A percentile compares a stretch with the other conserved stretches of the same genome.
These are phyloP conservation scores for Helicostylum pulchrum DNA, from an alignment of 192 early-diverging fungal genomes.

Conservation along the genomic window DNA sequence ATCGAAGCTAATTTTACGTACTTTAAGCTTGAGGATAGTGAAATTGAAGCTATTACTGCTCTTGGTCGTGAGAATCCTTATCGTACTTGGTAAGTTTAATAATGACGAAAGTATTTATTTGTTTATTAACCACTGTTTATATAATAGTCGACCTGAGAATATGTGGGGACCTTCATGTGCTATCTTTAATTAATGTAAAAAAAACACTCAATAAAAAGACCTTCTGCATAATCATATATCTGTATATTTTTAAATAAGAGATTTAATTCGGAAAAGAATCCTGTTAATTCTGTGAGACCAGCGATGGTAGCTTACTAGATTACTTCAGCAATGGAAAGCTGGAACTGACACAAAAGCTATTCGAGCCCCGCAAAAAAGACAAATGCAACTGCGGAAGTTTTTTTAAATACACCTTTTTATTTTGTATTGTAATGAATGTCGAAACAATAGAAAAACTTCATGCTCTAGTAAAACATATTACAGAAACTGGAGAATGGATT, in stretches of 20 bases:
- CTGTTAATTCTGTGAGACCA: too few relatives aligned
- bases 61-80: constrained; percentile 14
- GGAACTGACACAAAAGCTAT: too few relatives aligned
- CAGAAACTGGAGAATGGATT: constrained; percentile 34
- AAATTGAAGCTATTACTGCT: constrained; percentile 20
- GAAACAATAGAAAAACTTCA: constrained; percentile 33
- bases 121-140: too few relatives aligned
- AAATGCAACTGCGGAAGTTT: not conserved
- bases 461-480: constrained; percentile 22
- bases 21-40: constrained; percentile 31
- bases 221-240: too few relatives aligned
- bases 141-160: not conserved
- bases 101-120: too few relatives aligned
- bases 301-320: too few relatives aligned
- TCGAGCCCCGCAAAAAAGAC: too few relatives aligned
- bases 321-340: too few relatives aligned
- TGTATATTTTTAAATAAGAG: too few relatives aligned
- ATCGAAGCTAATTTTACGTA: constrained; percentile 51
- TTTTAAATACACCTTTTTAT: not conserved
- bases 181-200: too few relatives aligned
- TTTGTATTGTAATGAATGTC: constrained; percentile 25
- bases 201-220: too few relatives aligned
- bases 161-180: not conserved
- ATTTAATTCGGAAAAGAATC: too few relatives aligned
- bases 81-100: constrained; percentile 18